Percentiles rank a stretch among this genome's conserved stretches.
Evolutionary conservation across 106 monocot genomes (phyloP).

Genomic region (Amphibolis antarctica): DNA sequence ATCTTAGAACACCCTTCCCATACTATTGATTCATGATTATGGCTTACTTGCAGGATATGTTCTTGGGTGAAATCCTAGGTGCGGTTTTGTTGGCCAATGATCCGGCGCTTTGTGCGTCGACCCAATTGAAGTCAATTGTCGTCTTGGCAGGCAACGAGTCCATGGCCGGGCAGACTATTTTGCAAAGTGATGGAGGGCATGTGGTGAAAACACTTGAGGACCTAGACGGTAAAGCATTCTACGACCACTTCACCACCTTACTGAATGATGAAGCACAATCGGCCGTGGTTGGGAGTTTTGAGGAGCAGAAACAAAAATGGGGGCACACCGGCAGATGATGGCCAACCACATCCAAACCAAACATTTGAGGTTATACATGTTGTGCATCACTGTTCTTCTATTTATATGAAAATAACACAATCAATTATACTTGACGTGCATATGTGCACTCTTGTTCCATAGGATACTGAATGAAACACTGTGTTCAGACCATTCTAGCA

Average conservation of each 20-base stretch:
- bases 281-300: constrained; percentile 57
- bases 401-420: no score
- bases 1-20: no score
- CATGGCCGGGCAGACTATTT: constrained; percentile 34
- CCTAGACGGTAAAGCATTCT: constrained; percentile 42
- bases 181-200: constrained; percentile 21
- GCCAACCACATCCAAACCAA: no score
- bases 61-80: constrained; percentile 80
- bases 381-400: background rate
- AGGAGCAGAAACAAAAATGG: constrained; percentile 55
- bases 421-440: no score
- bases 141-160: constrained; percentile 8
- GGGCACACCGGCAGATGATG: constrained; percentile 21
- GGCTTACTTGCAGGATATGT: constrained; percentile 11
- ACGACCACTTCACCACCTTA: constrained; percentile 26
- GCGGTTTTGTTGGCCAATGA: constrained; percentile 47
- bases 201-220: constrained; percentile 31
- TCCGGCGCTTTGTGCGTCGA: constrained; percentile 14
- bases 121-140: constrained; percentile 6
- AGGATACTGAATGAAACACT: no score
- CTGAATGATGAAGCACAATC: constrained; percentile 38
- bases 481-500: no score
- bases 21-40: no score
- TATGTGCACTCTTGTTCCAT: no score
- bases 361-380: background rate